A percentile compares a stretch with the other conserved stretches of the same genome.
Conservation (phyloP, 139 green algal genomes). For the Tetradesmus obliquus region DNA sequence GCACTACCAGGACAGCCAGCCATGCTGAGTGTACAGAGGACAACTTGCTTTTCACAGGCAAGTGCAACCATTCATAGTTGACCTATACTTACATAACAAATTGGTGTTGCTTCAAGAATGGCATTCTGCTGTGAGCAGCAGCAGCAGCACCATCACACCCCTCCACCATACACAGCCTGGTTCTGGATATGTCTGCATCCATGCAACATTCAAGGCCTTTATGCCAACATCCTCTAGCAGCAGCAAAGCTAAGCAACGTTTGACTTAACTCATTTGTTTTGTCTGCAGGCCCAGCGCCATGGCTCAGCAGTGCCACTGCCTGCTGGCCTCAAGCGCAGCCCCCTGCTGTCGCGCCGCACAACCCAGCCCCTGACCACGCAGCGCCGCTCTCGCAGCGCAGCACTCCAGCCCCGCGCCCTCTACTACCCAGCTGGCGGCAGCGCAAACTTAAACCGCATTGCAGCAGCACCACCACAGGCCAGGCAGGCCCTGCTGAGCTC, state of each 20-base stretch:
- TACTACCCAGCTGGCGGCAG: background rate
- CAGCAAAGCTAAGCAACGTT: no score
- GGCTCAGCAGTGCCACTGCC: background rate
- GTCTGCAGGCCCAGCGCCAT: background rate
- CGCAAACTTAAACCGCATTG: background rate
- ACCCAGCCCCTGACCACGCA: background rate
- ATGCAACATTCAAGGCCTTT: background rate
- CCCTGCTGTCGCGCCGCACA: background rate
- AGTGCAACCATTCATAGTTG: background rate
- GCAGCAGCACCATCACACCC: background rate
- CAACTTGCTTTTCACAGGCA: background rate
- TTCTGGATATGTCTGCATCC: constrained; percentile 1
- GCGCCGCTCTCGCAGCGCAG: background rate
- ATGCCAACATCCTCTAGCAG: no score
- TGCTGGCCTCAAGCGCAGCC: background rate
- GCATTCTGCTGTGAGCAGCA: background rate
- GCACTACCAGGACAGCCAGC: background rate
- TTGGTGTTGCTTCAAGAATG: background rate
- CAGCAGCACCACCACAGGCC: background rate
- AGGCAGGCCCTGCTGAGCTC: constrained; percentile 24
- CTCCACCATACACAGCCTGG: background rate
- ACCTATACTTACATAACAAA: background rate
- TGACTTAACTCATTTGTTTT: background rate
- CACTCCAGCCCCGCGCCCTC: background rate
- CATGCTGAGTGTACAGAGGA: background rate